Percentiles rank a stretch among this genome's conserved stretches.
Evolutionary conservation across 352 stramenopile genomes (phyloP).

Genomic region (Phytophthora rubi): DNA sequence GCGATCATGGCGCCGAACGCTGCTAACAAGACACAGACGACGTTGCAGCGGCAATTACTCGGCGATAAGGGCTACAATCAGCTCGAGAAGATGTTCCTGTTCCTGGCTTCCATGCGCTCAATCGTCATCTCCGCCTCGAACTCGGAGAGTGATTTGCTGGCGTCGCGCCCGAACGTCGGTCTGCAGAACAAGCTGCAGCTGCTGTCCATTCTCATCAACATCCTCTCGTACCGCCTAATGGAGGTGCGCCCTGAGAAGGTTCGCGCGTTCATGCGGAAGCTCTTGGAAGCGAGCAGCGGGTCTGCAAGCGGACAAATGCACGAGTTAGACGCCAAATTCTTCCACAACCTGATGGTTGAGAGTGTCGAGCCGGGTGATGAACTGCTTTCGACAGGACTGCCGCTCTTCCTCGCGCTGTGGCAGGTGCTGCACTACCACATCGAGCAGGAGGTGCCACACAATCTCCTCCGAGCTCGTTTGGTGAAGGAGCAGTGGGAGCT

Average conservation of each 20-base stretch:
- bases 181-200: conserved; percentile 88
- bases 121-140: conserved; percentile 63
- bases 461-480: conserved; percentile 62
- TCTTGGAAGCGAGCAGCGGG: conserved; percentile 46
- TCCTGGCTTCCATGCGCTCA: conserved; percentile 79
- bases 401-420: conserved; percentile 78
- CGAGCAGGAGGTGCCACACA: conserved; percentile 77
- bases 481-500: conserved; percentile 68
- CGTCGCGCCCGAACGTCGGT: conserved; percentile 69
- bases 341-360: conserved; percentile 51
- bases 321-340: conserved; percentile 42
- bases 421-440: conserved; percentile 89
- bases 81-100: conserved; percentile 87
- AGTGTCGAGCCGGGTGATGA: conserved; percentile 66
- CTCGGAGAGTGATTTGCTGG: conserved; percentile 26
- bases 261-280: conserved; percentile 59
- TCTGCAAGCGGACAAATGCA: conserved; percentile 42
- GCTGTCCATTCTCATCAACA: conserved; percentile 85
- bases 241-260: conserved; percentile 60
- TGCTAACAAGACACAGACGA: conserved; percentile 40
- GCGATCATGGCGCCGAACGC: conserved; percentile 58
- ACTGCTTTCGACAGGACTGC: conserved; percentile 71
- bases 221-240: conserved; percentile 80
- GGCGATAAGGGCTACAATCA: conserved; percentile 90
- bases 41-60: conserved; percentile 72